Conservation (phyloP, 345 rosid species). For the Brassica cretica region DNA sequence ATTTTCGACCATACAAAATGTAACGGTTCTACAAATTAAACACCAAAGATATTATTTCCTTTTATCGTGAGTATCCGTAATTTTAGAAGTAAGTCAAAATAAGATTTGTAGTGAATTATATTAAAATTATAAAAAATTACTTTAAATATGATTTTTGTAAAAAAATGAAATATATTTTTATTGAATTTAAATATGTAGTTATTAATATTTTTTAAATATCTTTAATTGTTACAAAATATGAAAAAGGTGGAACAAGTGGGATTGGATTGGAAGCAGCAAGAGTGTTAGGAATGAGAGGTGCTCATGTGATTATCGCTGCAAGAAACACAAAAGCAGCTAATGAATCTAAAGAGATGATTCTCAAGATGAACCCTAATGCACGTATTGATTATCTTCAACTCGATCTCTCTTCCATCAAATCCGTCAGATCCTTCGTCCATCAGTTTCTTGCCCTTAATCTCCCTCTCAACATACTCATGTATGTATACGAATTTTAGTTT, state of each 20-base stretch:
- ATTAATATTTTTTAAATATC: background rate
- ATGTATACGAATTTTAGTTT: slow-evolving; percentile 1
- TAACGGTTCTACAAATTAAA: background rate
- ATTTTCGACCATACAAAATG: background rate
- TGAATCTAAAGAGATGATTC: slow-evolving; percentile 60
- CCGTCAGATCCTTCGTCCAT: slow-evolving; percentile 52
- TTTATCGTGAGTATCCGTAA: background rate
- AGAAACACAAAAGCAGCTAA: slow-evolving; percentile 76
- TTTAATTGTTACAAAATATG: background rate
- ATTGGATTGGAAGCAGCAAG: slow-evolving; percentile 90
- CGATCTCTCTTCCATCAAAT: slow-evolving; percentile 63
- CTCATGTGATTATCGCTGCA: slow-evolving; percentile 75
- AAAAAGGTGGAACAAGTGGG: slow-evolving; percentile 86
- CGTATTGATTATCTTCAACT: slow-evolving; percentile 56
- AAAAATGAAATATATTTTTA: too few relatives aligned
- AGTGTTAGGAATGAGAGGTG: slow-evolving; percentile 66
- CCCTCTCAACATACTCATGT: slow-evolving; percentile 83
- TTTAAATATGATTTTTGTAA: too few relatives aligned
- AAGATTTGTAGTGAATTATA: too few relatives aligned
- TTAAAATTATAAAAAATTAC: too few relatives aligned
- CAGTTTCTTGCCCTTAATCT: slow-evolving; percentile 56
- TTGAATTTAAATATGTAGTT: too few relatives aligned
- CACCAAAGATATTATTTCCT: background rate
- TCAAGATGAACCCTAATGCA: slow-evolving; percentile 42
- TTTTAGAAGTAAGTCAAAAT: background rate